Percentiles rank a stretch among this genome's conserved stretches.
Conservation (phyloP, 306 rosid genomes). For the Dicorynia guianensis region DNA sequence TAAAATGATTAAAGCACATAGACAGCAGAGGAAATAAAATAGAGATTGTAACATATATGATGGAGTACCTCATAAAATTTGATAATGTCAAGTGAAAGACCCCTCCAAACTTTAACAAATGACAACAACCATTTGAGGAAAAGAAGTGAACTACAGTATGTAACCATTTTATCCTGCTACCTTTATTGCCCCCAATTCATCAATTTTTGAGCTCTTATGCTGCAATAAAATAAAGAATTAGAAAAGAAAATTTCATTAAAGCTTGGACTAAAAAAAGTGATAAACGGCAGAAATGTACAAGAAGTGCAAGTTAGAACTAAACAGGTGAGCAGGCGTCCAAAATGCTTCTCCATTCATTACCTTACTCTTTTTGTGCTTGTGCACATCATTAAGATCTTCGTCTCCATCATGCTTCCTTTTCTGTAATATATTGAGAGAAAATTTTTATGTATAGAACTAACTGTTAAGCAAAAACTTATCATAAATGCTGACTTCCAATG, state of each 20-base stretch:
- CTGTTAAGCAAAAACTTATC: neutral
- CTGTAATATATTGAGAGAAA: constrained; percentile 57
- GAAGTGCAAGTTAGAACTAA: neutral
- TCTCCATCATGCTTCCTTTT: constrained; percentile 99
- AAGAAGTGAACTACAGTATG: constrained; percentile 47
- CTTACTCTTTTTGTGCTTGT: constrained; percentile 98
- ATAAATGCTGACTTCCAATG: constrained; percentile 18
- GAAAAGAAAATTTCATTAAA: constrained; percentile 28
- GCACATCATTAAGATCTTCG: constrained; percentile 81
- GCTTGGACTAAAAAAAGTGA: neutral
- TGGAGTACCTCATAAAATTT: constrained; percentile 62
- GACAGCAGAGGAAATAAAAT: constrained; percentile 6
- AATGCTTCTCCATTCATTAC: constrained; percentile 59
- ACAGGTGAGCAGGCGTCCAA: neutral
- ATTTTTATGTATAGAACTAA: constrained; percentile 5
- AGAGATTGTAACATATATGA: constrained; percentile 34
- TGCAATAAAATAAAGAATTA: constrained; percentile 40
- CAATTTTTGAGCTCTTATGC: constrained; percentile 76
- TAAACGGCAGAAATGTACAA: constrained; percentile 25
- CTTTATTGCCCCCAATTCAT: constrained; percentile 70
- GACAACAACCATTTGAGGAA: constrained; percentile 57
- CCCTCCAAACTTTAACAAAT: constrained; percentile 60
- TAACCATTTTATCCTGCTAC: constrained; percentile 69
- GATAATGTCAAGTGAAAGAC: constrained; percentile 50
- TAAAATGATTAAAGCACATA: neutral